phyloP scores from a whole-genome alignment of 2,329 filamentous ascomycete genomes.

The Alternaria solani region DNA sequence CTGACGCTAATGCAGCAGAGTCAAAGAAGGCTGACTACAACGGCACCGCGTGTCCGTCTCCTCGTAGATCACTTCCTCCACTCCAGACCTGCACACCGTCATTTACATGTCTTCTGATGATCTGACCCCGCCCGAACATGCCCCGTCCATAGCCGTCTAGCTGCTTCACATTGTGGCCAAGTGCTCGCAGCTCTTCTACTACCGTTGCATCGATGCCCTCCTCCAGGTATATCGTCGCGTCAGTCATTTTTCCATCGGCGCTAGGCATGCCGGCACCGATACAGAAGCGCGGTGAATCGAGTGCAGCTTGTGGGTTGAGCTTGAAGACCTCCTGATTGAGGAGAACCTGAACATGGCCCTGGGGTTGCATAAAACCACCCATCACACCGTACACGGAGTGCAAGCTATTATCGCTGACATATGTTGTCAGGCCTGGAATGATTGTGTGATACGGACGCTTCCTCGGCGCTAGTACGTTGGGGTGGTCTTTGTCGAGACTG shows the following conservation, averaged over 20 bases:
- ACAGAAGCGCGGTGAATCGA: slow-evolving; percentile 91
- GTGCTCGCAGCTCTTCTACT: slow-evolving; percentile 68
- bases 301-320: slow-evolving; percentile 82
- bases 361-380: slow-evolving; percentile 98
- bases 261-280: slow-evolving; percentile 78
- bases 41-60: slow-evolving; percentile 77
- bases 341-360: slow-evolving; percentile 92
- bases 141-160: slow-evolving; percentile 70
- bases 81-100: slow-evolving; percentile 81
- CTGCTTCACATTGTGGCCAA: slow-evolving; percentile 78
- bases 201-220: slow-evolving; percentile 78
- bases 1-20: neutral
- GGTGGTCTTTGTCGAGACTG: slow-evolving; percentile 72
- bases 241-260: slow-evolving; percentile 62
- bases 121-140: slow-evolving; percentile 85
- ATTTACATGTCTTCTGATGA: slow-evolving; percentile 81
- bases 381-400: slow-evolving; percentile 94
- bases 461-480: slow-evolving; percentile 79
- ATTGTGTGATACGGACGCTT: slow-evolving; percentile 98
- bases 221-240: slow-evolving; percentile 77
- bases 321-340: slow-evolving; percentile 87
- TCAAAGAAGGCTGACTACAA: slow-evolving; percentile 15
- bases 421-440: slow-evolving; percentile 90
- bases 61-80: slow-evolving; percentile 85
- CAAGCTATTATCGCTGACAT: slow-evolving; percentile 73